Percentiles rank a stretch among this genome's conserved stretches.
Conservation (phyloP, 2,329 filamentous ascomycete genomes). For the Aureobasidium sp. region DNA sequence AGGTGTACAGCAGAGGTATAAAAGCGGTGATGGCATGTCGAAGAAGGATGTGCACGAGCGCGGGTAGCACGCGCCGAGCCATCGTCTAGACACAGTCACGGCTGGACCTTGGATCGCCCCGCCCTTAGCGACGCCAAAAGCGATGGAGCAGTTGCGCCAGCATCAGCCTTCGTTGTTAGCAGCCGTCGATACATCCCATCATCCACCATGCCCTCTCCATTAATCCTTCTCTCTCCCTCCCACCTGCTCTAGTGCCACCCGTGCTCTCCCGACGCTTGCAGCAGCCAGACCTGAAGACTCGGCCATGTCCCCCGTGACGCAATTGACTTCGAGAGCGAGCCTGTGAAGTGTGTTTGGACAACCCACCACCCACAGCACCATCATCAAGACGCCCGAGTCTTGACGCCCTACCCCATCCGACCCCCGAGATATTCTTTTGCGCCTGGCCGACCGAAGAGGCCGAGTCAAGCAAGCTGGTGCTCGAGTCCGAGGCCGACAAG, state of each 20-base stretch:
- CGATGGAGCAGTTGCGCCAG: conserved; percentile 14
- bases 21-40: too few species aligned
- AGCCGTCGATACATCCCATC: conserved; percentile 13
- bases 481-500: conserved; percentile 2
- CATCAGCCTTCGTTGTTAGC: conserved; percentile 10
- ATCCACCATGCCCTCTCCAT: neutral
- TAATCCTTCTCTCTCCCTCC: conserved; percentile 6
- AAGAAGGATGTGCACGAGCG: neutral
- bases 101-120: conserved; percentile 9
- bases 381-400: neutral
- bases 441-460: neutral
- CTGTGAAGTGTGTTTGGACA: neutral
- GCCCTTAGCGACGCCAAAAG: conserved; percentile 7
- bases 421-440: neutral
- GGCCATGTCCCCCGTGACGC: conserved; percentile 15
- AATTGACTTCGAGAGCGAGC: conserved; percentile 2
- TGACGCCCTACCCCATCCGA: neutral
- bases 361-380: neutral
- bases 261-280: neutral
- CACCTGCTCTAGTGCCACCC: conserved; percentile 1
- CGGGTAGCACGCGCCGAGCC: conserved; percentile 13
- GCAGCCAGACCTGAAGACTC: neutral
- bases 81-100: too few species aligned
- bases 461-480: neutral
- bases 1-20: too few species aligned